Percentiles rank a stretch among this genome's conserved stretches.
Evolutionary conservation across 805 yeast genomes (phyloP).

Genomic region (Isabelozyma gotoi): DNA sequence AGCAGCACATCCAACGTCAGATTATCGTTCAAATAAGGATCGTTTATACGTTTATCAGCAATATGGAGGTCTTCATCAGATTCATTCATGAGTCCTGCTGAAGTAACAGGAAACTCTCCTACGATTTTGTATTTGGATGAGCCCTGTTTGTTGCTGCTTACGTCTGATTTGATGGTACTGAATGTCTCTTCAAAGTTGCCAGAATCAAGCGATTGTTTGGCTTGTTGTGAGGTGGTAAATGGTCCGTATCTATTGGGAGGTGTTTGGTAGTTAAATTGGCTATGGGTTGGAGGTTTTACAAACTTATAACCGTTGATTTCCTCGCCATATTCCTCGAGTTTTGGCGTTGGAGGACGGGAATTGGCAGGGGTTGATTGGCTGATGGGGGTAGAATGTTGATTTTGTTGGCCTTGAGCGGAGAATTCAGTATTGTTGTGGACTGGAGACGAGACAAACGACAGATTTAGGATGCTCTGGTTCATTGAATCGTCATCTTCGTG

Average conservation of each 20-base stretch:
- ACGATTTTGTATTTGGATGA: conserved; percentile 23
- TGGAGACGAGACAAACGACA: conserved; percentile 4
- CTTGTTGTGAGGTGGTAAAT: conserved; percentile 15
- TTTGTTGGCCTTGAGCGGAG: neutral
- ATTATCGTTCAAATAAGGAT: conserved; percentile 22
- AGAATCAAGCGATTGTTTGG: conserved; percentile 23
- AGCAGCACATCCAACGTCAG: conserved; percentile 3
- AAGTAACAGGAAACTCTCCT: conserved; percentile 30
- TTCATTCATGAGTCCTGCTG: conserved; percentile 36
- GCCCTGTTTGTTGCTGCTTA: neutral
- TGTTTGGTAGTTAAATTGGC: conserved; percentile 15
- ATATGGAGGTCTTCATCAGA: conserved; percentile 28
- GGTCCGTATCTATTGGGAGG: conserved; percentile 11
- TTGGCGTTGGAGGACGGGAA: conserved; percentile 28
- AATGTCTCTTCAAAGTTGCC: conserved; percentile 6
- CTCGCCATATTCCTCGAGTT: conserved; percentile 34
- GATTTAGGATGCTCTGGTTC: conserved; percentile 8
- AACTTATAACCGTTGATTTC: conserved; percentile 43
- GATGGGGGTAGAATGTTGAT: conserved; percentile 33
- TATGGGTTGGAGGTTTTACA: conserved; percentile 26
- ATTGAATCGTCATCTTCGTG: conserved; percentile 11
- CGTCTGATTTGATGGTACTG: neutral
- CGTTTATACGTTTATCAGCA: conserved; percentile 38
- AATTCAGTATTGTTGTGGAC: conserved; percentile 3
- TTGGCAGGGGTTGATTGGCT: conserved; percentile 45